Conservation (phyloP, 495 filamentous ascomycete species). For the Aspergillus taichungensis region DNA sequence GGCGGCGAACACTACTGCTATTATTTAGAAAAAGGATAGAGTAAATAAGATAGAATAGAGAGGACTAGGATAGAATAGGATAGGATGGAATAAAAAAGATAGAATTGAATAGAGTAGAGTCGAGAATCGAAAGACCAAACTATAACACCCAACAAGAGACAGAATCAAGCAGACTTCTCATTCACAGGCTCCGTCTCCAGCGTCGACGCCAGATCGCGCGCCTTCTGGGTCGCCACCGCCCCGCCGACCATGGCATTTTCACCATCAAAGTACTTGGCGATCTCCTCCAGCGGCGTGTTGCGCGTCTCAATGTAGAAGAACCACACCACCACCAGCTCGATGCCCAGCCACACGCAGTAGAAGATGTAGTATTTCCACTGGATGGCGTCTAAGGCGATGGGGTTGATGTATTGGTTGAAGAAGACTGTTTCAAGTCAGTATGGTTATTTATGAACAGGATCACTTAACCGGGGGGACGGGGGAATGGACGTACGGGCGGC, state of each 20-base stretch:
- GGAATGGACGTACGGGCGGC: conserved; percentile 10
- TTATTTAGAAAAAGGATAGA: too few species aligned
- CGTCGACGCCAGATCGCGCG: conserved; percentile 3
- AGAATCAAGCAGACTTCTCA: not conserved
- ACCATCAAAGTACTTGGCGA: conserved; percentile 53
- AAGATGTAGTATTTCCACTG: conserved; percentile 56
- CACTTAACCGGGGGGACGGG: not conserved
- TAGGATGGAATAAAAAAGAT: too few species aligned
- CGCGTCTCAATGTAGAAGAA: conserved; percentile 60
- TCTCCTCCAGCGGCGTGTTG: conserved; percentile 56
- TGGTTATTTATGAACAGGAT: conserved; percentile 9
- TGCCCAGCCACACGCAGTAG: conserved; percentile 53
- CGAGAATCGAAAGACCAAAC: too few species aligned
- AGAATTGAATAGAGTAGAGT: too few species aligned
- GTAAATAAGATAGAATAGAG: too few species aligned
- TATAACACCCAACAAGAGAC: too few species aligned
- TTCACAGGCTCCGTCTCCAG: conserved; percentile 2
- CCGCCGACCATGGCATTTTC: conserved; percentile 43
- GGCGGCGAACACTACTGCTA: too few species aligned
- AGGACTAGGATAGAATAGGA: too few species aligned
- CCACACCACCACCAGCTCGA: conserved; percentile 52
- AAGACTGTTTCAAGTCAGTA: conserved; percentile 38
- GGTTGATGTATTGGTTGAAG: conserved; percentile 52
- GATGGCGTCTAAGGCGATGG: conserved; percentile 47
- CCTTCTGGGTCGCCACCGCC: conserved; percentile 22